Conservation (phyloP, 208 protist species). For the Zelonia costaricensis region DNA sequence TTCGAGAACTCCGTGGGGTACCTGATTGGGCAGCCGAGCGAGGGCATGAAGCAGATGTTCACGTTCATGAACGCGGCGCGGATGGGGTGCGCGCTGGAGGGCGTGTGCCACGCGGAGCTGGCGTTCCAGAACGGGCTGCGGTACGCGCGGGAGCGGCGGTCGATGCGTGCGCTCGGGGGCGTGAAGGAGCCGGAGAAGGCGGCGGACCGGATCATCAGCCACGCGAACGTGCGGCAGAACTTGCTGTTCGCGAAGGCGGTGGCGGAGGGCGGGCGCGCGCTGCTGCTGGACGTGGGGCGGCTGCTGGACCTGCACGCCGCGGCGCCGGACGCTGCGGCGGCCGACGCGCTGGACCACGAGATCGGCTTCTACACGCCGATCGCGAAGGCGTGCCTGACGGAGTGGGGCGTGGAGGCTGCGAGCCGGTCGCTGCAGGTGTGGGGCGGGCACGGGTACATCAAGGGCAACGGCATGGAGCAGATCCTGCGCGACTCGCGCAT, state of each 20-base stretch:
- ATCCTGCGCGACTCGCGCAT: conserved; percentile 79
- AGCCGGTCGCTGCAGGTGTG: conserved; percentile 68
- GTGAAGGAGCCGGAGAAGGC: conserved; percentile 51
- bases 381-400: conserved; percentile 81
- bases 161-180: conserved; percentile 66
- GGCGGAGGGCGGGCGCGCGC: conserved; percentile 79
- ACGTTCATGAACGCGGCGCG: conserved; percentile 90
- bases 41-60: conserved; percentile 91
- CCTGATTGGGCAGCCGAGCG: conserved; percentile 79
- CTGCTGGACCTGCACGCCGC: conserved; percentile 57
- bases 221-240: conserved; percentile 83
- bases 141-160: conserved; percentile 76
- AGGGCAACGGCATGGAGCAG: conserved; percentile 83
- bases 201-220: conserved; percentile 68
- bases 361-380: conserved; percentile 90
- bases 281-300: conserved; percentile 73
- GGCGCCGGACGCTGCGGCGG: conserved; percentile 20
- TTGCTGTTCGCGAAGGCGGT: conserved; percentile 83
- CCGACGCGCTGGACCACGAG: conserved; percentile 53
- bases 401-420: conserved; percentile 75
- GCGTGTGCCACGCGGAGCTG: conserved; percentile 78
- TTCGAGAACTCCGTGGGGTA: conserved; percentile 87
- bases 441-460: conserved; percentile 83
- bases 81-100: conserved; percentile 76
- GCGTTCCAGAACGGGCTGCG: conserved; percentile 83